Evolutionary conservation across 768 basidiomycete species (phyloP).

Genomic region (Lactarius evosmus): DNA sequence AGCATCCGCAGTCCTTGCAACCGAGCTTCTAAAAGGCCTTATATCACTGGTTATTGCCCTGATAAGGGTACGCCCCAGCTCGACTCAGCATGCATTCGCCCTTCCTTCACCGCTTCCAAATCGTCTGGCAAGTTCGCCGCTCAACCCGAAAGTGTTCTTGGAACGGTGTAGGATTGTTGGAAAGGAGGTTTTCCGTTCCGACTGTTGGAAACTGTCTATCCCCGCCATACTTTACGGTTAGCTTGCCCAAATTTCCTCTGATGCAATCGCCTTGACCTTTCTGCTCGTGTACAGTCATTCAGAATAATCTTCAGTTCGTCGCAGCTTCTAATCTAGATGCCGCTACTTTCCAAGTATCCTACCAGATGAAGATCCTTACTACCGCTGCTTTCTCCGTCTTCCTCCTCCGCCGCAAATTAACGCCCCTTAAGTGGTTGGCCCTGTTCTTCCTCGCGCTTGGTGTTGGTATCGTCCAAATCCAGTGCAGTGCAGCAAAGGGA

Average conservation of each 20-base stretch:
- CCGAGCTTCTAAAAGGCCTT: constrained; percentile 87
- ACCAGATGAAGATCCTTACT: constrained; percentile 97
- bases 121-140: constrained; percentile 36
- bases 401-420: constrained; percentile 73
- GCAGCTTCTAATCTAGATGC: constrained; percentile 92
- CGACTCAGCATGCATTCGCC: constrained; percentile 33
- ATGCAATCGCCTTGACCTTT: constrained; percentile 18
- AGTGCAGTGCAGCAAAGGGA: constrained; percentile 30
- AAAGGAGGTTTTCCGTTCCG: constrained; percentile 75
- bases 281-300: constrained; percentile 55
- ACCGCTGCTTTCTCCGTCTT: constrained; percentile 87
- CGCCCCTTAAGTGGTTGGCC: constrained; percentile 76
- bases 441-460: constrained; percentile 83
- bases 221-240: constrained; percentile 90
- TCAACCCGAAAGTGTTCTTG: constrained; percentile 37
- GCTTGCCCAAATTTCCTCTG: constrained; percentile 22
- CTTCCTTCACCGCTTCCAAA: constrained; percentile 28
- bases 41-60: constrained; percentile 89
- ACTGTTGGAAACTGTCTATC: constrained; percentile 97
- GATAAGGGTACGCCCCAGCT: constrained; percentile 47
- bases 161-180: constrained; percentile 54
- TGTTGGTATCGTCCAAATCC: constrained; percentile 73
- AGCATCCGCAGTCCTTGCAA: constrained; percentile 91
- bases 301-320: constrained; percentile 95
- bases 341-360: constrained; percentile 95